phyloP scores from a whole-genome alignment of 78 protist genomes.

The Monosiga brevicollis region DNA sequence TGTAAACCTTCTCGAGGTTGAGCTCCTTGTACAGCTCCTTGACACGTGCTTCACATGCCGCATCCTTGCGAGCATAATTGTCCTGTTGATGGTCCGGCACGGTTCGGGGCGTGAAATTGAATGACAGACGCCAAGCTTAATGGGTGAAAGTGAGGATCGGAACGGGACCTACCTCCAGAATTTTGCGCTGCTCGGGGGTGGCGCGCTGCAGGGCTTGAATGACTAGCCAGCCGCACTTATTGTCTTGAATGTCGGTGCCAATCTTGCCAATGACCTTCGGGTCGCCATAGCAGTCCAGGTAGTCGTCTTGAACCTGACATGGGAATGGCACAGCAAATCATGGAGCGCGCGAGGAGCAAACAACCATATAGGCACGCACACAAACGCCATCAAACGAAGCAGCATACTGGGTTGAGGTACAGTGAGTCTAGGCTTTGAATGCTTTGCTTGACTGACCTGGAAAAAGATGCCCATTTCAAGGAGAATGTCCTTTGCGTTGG shows the following conservation, averaged over 20 bases:
- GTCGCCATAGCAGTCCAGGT: constrained; percentile 92
- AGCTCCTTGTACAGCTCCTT: constrained; percentile 31
- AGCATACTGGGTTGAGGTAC: too few relatives aligned
- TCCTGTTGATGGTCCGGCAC: not conserved
- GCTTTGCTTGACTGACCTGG: too few relatives aligned
- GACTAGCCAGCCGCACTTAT: constrained; percentile 91
- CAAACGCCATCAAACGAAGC: too few relatives aligned
- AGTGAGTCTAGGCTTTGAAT: too few relatives aligned
- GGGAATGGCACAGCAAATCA: not conserved
- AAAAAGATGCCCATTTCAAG: constrained; percentile 85
- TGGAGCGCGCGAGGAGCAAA: too few relatives aligned
- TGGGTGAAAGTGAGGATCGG: constrained; percentile 25
- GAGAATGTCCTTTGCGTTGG: constrained; percentile 37
- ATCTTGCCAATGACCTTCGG: constrained; percentile 90
- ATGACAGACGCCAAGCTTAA: constrained; percentile 20
- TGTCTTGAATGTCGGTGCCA: constrained; percentile 93
- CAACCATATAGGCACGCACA: too few relatives aligned
- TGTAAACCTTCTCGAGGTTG: constrained; percentile 11
- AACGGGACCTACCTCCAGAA: constrained; percentile 60
- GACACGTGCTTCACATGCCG: constrained; percentile 16
- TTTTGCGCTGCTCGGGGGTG: constrained; percentile 52
- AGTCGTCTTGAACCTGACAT: constrained; percentile 77
- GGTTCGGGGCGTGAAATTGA: not conserved
- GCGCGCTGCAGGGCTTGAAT: constrained; percentile 50
- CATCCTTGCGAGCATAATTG: constrained; percentile 25